phyloP scores from a whole-genome alignment of 2,329 filamentous ascomycete genomes.

The Rosellinia necatrix region DNA sequence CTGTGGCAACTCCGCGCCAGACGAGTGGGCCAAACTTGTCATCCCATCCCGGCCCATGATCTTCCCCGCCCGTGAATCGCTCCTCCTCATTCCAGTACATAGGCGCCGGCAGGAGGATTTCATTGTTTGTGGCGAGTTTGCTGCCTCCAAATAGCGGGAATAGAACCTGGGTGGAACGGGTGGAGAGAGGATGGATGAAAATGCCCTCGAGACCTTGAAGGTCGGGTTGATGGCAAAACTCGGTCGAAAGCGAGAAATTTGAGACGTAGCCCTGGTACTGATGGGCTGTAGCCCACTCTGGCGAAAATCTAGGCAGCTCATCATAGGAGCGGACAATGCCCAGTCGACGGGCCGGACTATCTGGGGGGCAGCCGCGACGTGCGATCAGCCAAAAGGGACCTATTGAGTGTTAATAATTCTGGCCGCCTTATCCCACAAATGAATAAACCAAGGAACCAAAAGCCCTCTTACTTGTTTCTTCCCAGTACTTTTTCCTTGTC shows the following conservation, averaged over 20 bases:
- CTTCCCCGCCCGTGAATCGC: conserved; percentile 62
- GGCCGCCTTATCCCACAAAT: background rate
- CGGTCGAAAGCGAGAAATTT: conserved; percentile 64
- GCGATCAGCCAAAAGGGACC: conserved; percentile 62
- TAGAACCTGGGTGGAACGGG: conserved; percentile 59
- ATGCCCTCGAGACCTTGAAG: conserved; percentile 67
- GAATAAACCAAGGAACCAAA: background rate
- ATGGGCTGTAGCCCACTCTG: conserved; percentile 53
- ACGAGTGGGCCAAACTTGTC: conserved; percentile 59
- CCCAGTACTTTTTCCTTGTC: conserved; percentile 53
- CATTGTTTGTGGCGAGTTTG: conserved; percentile 71
- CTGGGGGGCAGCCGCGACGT: conserved; percentile 64
- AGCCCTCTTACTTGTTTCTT: conserved; percentile 51
- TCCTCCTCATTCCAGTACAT: conserved; percentile 71
- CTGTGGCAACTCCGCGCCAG: conserved; percentile 72
- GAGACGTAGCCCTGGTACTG: conserved; percentile 61
- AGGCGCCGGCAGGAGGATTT: conserved; percentile 70
- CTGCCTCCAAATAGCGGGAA: conserved; percentile 72
- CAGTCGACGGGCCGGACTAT: conserved; percentile 61
- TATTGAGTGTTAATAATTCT: conserved; percentile 30
- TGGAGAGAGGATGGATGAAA: conserved; percentile 64
- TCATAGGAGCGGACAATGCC: conserved; percentile 51
- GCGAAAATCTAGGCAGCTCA: conserved; percentile 50
- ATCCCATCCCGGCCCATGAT: conserved; percentile 60
- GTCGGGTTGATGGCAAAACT: conserved; percentile 69